phyloP scores from a whole-genome alignment of 257 asterid genomes.

The Marsdenia floribunda region DNA sequence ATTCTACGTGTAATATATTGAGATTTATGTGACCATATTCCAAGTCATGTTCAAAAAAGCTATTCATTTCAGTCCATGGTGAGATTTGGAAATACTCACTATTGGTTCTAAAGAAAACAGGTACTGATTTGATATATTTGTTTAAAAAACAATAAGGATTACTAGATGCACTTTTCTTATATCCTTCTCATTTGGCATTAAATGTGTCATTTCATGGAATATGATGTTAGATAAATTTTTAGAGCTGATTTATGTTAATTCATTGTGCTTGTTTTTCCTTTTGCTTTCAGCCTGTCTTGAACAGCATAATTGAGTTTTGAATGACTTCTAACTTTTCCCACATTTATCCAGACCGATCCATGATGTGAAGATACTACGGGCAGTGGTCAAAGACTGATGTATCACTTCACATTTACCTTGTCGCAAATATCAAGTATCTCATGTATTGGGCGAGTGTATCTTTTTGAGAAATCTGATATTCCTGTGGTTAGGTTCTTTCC shows the following conservation, averaged over 20 bases:
- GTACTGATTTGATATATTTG: not conserved
- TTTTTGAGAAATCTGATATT: not conserved
- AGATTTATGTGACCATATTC: not conserved
- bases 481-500: not conserved
- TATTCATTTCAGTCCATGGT: not conserved
- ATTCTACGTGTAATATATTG: not conserved
- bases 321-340: slow-evolving; percentile 10
- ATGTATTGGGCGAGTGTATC: not conserved
- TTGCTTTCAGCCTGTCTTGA: not conserved
- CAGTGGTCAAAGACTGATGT: slow-evolving; percentile 53
- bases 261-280: not conserved
- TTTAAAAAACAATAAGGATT: not conserved
- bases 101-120: not conserved
- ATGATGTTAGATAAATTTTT: not conserved
- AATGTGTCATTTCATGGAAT: not conserved
- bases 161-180: not conserved
- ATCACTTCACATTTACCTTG: not conserved
- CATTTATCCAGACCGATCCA: slow-evolving; percentile 64
- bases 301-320: not conserved
- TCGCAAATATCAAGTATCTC: not conserved
- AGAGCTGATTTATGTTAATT: not conserved
- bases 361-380: slow-evolving; percentile 82
- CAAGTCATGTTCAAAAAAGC: not conserved
- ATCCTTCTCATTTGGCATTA: not conserved
- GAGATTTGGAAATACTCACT: not conserved